Conservation (phyloP, 225 moss, liverwort and hornwort genomes). For the Pseudisothecium myosuroides region DNA sequence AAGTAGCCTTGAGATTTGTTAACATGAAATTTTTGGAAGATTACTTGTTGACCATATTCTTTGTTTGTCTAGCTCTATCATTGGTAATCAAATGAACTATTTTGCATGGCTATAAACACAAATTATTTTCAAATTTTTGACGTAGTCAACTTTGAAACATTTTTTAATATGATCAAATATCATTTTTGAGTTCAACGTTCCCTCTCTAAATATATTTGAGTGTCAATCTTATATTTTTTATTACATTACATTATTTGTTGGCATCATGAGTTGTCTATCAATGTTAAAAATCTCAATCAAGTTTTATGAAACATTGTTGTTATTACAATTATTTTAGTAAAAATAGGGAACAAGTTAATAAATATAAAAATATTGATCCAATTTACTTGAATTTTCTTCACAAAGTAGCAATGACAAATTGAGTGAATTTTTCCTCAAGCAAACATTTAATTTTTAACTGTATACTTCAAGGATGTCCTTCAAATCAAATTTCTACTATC, state of each 20-base stretch:
- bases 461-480: rapidly evolving
- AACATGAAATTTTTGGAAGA: rapidly evolving
- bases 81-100: too few species aligned
- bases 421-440: not conserved
- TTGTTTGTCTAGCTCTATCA: not conserved
- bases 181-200: not conserved
- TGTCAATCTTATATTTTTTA: not conserved
- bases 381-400: not conserved
- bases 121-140: not conserved
- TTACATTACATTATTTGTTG: not conserved
- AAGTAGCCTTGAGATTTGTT: not conserved
- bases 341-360: rapidly evolving
- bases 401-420: not conserved
- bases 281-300: not conserved
- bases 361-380: not conserved
- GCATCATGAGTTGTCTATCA: not conserved
- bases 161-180: not conserved
- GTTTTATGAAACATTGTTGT: not conserved
- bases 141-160: not conserved
- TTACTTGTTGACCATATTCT: not conserved
- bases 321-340: not conserved
- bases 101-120: not conserved
- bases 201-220: not conserved
- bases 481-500: not conserved
- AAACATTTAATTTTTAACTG: not conserved